Percentiles rank a stretch among this genome's conserved stretches.
phyloP scores from a whole-genome alignment of 805 yeast species.

The Yamadazyma scolyti region DNA sequence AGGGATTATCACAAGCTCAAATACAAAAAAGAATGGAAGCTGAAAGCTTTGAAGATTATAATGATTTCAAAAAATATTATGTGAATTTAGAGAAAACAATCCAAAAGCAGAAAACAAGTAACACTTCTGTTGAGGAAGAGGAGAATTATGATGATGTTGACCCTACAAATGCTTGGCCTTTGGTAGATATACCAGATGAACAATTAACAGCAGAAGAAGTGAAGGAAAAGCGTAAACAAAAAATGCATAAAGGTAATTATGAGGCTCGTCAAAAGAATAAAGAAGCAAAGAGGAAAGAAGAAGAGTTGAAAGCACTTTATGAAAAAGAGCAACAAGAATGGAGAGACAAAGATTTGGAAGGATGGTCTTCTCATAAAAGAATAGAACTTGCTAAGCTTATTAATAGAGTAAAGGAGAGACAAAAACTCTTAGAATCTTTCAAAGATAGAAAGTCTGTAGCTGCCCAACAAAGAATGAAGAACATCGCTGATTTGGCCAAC shows the following conservation, averaged over 20 bases:
- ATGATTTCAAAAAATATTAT: slow-evolving; percentile 66
- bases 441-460: slow-evolving; percentile 87
- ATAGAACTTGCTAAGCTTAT: slow-evolving; percentile 55
- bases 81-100: slow-evolving; percentile 63
- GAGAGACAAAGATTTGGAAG: slow-evolving; percentile 68
- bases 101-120: slow-evolving; percentile 62
- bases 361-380: slow-evolving; percentile 78
- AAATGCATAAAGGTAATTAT: slow-evolving; percentile 75
- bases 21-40: slow-evolving; percentile 52
- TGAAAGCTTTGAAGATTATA: slow-evolving; percentile 77
- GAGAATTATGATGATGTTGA: slow-evolving; percentile 52
- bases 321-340: slow-evolving; percentile 68
- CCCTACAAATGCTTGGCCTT: slow-evolving; percentile 61
- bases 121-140: slow-evolving; percentile 56
- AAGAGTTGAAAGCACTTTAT: slow-evolving; percentile 54
- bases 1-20: slow-evolving; percentile 44
- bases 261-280: slow-evolving; percentile 85
- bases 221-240: slow-evolving; percentile 83
- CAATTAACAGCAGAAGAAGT: slow-evolving; percentile 75
- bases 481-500: slow-evolving; percentile 79
- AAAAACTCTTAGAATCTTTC: slow-evolving; percentile 69
- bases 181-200: slow-evolving; percentile 81
- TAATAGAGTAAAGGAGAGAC: slow-evolving; percentile 61
- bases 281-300: slow-evolving; percentile 70
- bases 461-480: slow-evolving; percentile 89